phyloP scores from a whole-genome alignment of 108 stramenopile genomes.

The Parmales sp. region DNA sequence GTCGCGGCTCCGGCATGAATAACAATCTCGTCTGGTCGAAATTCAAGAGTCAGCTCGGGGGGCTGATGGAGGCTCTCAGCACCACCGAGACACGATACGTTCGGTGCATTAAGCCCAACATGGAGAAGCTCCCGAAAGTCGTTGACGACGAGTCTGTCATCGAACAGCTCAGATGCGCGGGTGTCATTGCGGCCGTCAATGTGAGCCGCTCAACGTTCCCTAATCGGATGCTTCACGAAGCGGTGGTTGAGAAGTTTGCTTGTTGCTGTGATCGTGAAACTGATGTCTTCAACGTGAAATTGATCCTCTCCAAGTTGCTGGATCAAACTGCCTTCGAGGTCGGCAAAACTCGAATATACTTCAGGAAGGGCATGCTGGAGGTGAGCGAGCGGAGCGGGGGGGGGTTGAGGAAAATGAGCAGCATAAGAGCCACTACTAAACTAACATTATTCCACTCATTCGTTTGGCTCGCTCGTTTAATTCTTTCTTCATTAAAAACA shows the following conservation, averaged over 20 bases:
- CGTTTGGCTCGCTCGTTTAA: too few species aligned
- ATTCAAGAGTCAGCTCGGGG: conserved; percentile 2
- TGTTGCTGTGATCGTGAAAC: neutral
- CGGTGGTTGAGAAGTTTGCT: conserved; percentile 41
- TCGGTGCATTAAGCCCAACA: conserved; percentile 36
- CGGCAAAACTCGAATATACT: conserved; percentile 77
- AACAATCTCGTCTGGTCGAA: conserved; percentile 56
- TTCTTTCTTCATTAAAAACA: too few species aligned
- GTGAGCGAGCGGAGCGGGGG: conserved; percentile 50
- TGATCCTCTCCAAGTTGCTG: conserved; percentile 20
- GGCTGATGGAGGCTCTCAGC: neutral
- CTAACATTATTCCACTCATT: too few species aligned
- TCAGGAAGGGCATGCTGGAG: conserved; percentile 67
- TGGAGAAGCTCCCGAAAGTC: conserved; percentile 40
- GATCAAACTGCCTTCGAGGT: conserved; percentile 31
- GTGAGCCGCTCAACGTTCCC: conserved; percentile 84
- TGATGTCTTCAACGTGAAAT: conserved; percentile 8
- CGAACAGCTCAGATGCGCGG: conserved; percentile 81
- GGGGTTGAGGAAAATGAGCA: too few species aligned
- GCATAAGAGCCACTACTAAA: too few species aligned
- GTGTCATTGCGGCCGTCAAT: conserved; percentile 72
- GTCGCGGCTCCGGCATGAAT: conserved; percentile 25
- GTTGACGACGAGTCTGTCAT: conserved; percentile 61
- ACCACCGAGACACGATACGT: conserved; percentile 20
- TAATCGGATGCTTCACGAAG: conserved; percentile 61